Conservation (phyloP, 805 yeast genomes). For the Pichia ethanolica region DNA sequence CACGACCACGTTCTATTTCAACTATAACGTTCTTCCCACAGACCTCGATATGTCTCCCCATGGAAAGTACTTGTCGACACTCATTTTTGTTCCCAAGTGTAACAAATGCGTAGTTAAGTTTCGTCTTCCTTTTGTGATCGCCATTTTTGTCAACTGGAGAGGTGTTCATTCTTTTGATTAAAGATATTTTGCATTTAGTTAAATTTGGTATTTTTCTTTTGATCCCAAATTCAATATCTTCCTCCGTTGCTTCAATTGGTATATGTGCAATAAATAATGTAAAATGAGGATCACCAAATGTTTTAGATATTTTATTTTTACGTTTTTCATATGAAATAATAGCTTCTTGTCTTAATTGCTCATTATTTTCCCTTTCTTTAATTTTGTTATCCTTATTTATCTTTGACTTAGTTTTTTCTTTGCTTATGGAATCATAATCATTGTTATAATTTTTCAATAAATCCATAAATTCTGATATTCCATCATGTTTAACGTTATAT, state of each 20-base stretch:
- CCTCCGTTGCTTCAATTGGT: constrained; percentile 55
- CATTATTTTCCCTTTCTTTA: not conserved
- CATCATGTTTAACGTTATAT: not conserved
- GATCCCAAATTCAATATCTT: constrained; percentile 52
- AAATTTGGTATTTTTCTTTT: constrained; percentile 66
- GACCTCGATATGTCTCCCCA: constrained; percentile 21
- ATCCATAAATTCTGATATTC: not conserved
- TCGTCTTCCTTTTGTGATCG: too few relatives aligned
- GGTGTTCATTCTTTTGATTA: too few relatives aligned
- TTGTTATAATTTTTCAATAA: not conserved
- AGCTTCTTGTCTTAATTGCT: constrained; percentile 1
- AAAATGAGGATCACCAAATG: constrained; percentile 58
- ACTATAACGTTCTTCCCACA: constrained; percentile 52
- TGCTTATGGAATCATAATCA: not conserved
- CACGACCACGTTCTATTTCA: constrained; percentile 65
- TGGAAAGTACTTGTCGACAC: constrained; percentile 28
- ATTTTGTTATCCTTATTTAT: not conserved
- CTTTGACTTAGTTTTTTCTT: too few relatives aligned
- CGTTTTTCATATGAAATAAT: not conserved
- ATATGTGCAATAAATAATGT: constrained; percentile 77
- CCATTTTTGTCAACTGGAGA: too few relatives aligned
- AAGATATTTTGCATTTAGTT: constrained; percentile 19
- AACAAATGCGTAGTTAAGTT: not conserved
- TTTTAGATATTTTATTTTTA: not conserved
- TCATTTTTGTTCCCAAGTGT: not conserved